phyloP scores from a whole-genome alignment of 1,284 basidiomycete genomes.

The Naganishia sp. region DNA sequence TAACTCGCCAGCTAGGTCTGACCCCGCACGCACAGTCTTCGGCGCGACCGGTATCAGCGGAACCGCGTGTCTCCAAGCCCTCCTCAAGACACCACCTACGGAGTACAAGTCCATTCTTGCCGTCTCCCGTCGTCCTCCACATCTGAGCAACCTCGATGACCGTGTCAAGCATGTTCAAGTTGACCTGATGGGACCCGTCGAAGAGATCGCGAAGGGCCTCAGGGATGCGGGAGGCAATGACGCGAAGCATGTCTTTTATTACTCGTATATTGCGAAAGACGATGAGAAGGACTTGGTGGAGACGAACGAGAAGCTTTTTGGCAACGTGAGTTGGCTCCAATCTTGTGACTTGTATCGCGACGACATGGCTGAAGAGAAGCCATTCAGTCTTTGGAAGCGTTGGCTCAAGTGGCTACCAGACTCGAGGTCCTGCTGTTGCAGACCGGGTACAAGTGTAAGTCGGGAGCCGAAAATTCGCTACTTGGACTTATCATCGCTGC shows the following conservation, averaged over 20 bases:
- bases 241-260: slow-evolving; percentile 3
- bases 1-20: background rate
- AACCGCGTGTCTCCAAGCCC: slow-evolving; percentile 1
- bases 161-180: slow-evolving; percentile 5
- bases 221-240: background rate
- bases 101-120: slow-evolving; percentile 9
- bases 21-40: background rate
- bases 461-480: background rate
- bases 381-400: background rate
- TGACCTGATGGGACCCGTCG: background rate
- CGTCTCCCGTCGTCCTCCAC: slow-evolving; percentile 3
- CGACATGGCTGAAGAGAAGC: slow-evolving; percentile 7
- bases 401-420: background rate
- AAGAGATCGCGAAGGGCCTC: background rate
- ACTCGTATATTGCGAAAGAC: slow-evolving; percentile 8
- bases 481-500: no score
- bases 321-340: no score
- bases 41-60: slow-evolving; percentile 4
- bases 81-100: background rate
- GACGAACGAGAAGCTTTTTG: slow-evolving; percentile 3
- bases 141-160: background rate
- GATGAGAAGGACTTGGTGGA: slow-evolving; percentile 7
- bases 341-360: no score
- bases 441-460: slow-evolving; percentile 14
- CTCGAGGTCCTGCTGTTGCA: background rate